Conservation (phyloP, 1,284 basidiomycete species). For the Cutaneotrichosporon sp. region DNA sequence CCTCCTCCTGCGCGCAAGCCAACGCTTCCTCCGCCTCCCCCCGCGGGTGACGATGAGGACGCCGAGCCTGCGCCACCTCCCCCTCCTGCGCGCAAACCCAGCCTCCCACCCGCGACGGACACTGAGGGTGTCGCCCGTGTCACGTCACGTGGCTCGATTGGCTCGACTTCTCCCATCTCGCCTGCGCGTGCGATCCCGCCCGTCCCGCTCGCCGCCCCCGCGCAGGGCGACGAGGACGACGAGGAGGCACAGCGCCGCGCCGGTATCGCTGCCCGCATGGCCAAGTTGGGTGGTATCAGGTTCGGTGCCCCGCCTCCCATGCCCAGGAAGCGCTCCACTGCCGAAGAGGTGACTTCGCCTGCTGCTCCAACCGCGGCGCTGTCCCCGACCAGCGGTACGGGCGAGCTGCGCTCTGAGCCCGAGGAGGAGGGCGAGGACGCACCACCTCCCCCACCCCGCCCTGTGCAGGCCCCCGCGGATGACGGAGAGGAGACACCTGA, state of each 20-base stretch:
- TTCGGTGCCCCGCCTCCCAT: slow-evolving; percentile 62
- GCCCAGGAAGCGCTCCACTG: slow-evolving; percentile 7
- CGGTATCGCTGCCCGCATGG: slow-evolving; percentile 84
- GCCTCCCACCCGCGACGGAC: slow-evolving; percentile 9
- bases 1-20: too few species aligned
- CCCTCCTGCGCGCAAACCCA: slow-evolving; percentile 15
- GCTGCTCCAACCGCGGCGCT: background rate
- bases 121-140: slow-evolving; percentile 1
- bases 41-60: background rate
- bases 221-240: slow-evolving; percentile 5
- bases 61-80: background rate
- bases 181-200: background rate
- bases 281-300: slow-evolving; percentile 78
- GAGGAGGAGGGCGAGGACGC: slow-evolving; percentile 7
- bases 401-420: slow-evolving; percentile 14
- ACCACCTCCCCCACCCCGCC: background rate
- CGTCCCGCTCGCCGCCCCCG: background rate
- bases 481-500: slow-evolving; percentile 47
- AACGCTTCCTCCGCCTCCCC: background rate
- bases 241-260: slow-evolving; percentile 74
- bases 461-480: slow-evolving; percentile 3
- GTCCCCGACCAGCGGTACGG: slow-evolving; percentile 8
- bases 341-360: background rate
- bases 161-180: slow-evolving; percentile 17
- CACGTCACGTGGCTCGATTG: background rate